Evolutionary conservation across 2,329 filamentous ascomycete genomes (phyloP).

Genomic region (Diplodia seriata): DNA sequence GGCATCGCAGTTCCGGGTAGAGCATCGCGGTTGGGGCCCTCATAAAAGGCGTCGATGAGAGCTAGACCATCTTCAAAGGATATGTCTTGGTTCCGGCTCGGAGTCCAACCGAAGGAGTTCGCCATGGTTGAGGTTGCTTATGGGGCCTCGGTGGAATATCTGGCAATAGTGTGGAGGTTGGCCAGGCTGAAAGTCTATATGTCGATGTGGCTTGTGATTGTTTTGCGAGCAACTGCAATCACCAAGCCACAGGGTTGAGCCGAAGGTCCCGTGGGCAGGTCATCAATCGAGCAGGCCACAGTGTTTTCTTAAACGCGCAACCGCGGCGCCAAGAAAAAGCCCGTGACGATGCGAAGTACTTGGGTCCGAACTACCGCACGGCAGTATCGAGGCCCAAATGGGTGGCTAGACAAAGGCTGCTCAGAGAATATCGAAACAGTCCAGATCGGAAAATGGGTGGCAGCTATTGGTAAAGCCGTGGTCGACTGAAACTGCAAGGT

Average conservation of each 20-base stretch:
- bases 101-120: not conserved
- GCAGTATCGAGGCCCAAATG: not conserved
- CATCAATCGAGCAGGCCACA: not conserved
- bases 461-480: not conserved
- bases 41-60: slow-evolving; percentile 21
- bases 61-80: slow-evolving; percentile 18
- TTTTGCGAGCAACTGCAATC: not conserved
- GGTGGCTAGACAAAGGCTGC: not conserved
- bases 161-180: not conserved
- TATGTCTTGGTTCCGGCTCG: not conserved
- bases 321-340: not conserved
- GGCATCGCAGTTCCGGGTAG: not conserved
- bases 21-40: not conserved
- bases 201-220: not conserved
- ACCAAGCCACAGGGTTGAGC: not conserved
- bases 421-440: not conserved
- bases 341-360: not conserved
- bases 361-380: not conserved
- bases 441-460: not conserved
- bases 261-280: not conserved
- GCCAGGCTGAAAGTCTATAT: not conserved
- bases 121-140: not conserved
- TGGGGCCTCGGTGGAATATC: not conserved
- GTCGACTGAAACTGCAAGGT: not conserved
- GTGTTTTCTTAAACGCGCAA: not conserved